Evolutionary conservation across 306 rosid genomes (phyloP).

Genomic region (Acacia melanoxylon): DNA sequence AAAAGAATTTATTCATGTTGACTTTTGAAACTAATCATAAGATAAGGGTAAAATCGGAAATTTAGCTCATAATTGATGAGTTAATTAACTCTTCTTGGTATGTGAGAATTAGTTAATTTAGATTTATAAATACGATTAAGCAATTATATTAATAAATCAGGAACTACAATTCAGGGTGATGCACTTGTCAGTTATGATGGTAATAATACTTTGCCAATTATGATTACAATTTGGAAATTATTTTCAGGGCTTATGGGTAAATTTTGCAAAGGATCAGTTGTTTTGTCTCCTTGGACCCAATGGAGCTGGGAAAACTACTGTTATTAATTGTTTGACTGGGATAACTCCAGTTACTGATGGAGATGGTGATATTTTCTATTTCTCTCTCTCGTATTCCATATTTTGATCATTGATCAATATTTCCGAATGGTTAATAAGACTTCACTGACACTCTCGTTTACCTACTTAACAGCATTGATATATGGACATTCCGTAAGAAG

Average conservation of each 20-base stretch:
- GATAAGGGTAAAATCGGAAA: no score
- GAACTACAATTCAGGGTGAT: neutral
- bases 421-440: neutral
- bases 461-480: constrained; percentile 57
- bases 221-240: constrained; percentile 26
- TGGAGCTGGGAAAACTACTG: constrained; percentile 97
- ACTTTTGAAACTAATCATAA: no score
- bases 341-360: constrained; percentile 81
- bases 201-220: neutral
- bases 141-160: neutral
- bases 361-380: constrained; percentile 57
- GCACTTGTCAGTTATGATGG: neutral
- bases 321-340: constrained; percentile 86
- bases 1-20: no score
- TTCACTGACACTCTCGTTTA: constrained; percentile 23
- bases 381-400: neutral
- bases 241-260: constrained; percentile 86
- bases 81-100: no score
- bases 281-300: constrained; percentile 94
- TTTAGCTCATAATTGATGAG: no score
- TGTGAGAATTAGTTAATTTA: no score
- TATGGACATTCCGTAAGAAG: constrained; percentile 73
- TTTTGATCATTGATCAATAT: constrained; percentile 11
- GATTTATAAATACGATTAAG: no score
- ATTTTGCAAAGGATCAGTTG: constrained; percentile 75